Evolutionary conservation across 768 basidiomycete genomes (phyloP).

Genomic region (Kockovaella imperatae): DNA sequence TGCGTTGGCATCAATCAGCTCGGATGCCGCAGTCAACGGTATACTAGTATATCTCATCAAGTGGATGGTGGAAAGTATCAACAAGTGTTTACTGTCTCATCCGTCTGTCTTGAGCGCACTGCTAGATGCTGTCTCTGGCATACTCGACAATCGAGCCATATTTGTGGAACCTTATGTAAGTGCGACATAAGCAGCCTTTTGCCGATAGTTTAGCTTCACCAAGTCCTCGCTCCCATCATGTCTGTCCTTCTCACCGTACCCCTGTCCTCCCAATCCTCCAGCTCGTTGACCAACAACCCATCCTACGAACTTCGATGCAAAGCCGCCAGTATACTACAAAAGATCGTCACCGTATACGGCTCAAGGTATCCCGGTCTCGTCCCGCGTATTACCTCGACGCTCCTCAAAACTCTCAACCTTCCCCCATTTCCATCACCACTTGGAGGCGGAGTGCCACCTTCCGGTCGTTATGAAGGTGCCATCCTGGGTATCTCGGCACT

Average conservation of each 20-base stretch:
- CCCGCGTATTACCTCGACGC: conserved; percentile 73
- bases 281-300: conserved; percentile 19
- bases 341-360: conserved; percentile 48
- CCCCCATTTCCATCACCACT: conserved; percentile 35
- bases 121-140: conserved; percentile 72
- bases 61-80: conserved; percentile 87
- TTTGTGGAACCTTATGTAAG: conserved; percentile 95
- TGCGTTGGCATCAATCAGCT: conserved; percentile 77
- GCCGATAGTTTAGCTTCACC: conserved; percentile 62
- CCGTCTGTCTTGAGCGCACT: conserved; percentile 72
- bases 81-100: conserved; percentile 47
- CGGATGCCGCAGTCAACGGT: conserved; percentile 84
- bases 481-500: conserved; percentile 78
- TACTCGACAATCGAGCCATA: conserved; percentile 75
- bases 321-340: conserved; percentile 75
- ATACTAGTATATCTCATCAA: conserved; percentile 87
- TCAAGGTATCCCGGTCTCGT: conserved; percentile 38
- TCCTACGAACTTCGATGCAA: conserved; percentile 62
- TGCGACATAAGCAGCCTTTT: conserved; percentile 16
- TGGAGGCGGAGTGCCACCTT: conserved; percentile 35
- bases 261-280: conserved; percentile 55
- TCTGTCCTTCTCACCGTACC: conserved; percentile 83
- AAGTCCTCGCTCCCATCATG: conserved; percentile 85
- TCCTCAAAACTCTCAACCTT: conserved; percentile 65
- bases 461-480: conserved; percentile 80